Evolutionary conservation across 2,329 filamentous ascomycete genomes (phyloP), one percentile per base, ranked within the genome.

Genomic region (Albophoma yamanashiensis): DNA sequence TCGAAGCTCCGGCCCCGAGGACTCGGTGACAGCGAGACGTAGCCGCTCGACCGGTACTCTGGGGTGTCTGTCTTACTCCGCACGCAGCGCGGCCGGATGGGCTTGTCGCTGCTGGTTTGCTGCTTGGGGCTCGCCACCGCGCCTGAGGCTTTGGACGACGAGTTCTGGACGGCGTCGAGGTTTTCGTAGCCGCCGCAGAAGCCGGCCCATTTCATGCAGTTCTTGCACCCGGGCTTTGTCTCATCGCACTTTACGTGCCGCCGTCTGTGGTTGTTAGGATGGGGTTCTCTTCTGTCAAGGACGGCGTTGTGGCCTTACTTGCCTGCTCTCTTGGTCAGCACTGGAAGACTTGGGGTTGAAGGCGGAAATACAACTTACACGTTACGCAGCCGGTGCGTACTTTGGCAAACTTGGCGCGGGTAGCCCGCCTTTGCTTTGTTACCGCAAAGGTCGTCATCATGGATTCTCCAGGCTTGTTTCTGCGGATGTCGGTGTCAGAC

Each of bases 181-280:
- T 58, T 22, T n/a, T 64, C 67, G 59, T 74, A 73, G 8, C 72
- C 72, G 20, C 70, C 66, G 56, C 72, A 73, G 52, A 66, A 67
- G 11, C 71, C 71, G n/a, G 67, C 67, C 70, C 69, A 73, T 55
- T 73, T 73, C 47, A 73, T 61, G 59, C 72, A 74, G 56, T 71
- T 66, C 42, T 68, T 66, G 62, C 72, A 73, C 17, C 65, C 67
- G 7, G 72, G 72, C 60, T 72, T 73, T 8, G 67, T 65, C 59
- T 74, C 72, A 59, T 74, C 72, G 62, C 71, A 74, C 58, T 74
- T 74, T 39, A 74, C 68, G 56, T 73, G 72, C 17, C 71, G 67
- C 58, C 66, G 68, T 61, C 71, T 74, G 55, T 38, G 34, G 43
- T 40, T 11, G 56, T 61, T 59, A 58, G 62, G 53, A 14, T 31